Evolutionary conservation across 1,284 basidiomycete genomes (phyloP), one percentile per base, ranked within the genome.

Genomic region (Pseudozyma sp.): DNA sequence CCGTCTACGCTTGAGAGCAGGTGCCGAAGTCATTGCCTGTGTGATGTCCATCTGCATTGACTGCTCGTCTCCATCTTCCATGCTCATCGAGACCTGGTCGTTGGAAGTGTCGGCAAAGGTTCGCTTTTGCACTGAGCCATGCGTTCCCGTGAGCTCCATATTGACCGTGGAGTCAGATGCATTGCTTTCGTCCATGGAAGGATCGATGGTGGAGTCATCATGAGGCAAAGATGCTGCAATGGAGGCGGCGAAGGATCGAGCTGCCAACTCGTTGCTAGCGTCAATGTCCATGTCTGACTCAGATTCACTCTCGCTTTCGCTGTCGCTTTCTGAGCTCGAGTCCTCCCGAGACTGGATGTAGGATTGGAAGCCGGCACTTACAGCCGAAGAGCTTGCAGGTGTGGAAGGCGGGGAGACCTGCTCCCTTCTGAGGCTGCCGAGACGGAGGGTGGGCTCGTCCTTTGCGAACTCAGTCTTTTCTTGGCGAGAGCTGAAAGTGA

Each of bases 401-500:
- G 67, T 70, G 18, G 72, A 75, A 36, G 63, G 64, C 2, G 72
- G 68, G 4, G 72, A 70, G 16, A 53, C 39, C n/a, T 75, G 56
- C 44, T 75, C 72, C 11, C 72, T 63, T 21, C 72, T 62, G 31
- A 67, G 49, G 57, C 64, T 68, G 19, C 65, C 59, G 47, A 77
- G 63, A 43, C 70, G 72, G 42, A 77, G 69, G 3, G 76, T 77
- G 38, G 76, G 76, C 47, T 77, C 76, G 35, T 77, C 76, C 13
- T 62, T 61, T 10, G 63, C 76, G 45, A 75, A 74, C 35, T 75
- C 71, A 44, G 76, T 77, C 54, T 75, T 70, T 47, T 77, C 76
- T 48, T 77, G 76, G 3, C 76, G 65, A 31, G 65, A 59, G 59
- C 76, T 77, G 66, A 77, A 77, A 3, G 76, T 77, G 50, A 77